Conservation (phyloP, 2,329 filamentous ascomycete species). For the Nannizzia gypsea region DNA sequence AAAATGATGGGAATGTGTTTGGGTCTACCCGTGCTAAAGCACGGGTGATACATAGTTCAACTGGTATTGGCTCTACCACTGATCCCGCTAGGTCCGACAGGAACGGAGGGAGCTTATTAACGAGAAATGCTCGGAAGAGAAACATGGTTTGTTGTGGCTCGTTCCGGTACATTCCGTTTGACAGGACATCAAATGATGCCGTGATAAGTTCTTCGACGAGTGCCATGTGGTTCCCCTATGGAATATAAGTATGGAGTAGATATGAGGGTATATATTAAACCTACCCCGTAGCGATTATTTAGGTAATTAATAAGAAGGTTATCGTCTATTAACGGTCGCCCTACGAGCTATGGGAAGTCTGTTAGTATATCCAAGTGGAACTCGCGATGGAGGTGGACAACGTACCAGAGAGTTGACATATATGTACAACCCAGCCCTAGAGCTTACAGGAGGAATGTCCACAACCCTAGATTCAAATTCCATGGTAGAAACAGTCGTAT, state of each 20-base stretch:
- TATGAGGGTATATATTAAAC: conserved; percentile 10
- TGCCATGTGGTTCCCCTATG: conserved; percentile 60
- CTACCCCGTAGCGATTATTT: conserved; percentile 69
- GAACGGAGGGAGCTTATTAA: conserved; percentile 57
- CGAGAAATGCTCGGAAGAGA: conserved; percentile 72
- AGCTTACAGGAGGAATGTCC: conserved; percentile 61
- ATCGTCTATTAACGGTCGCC: conserved; percentile 74
- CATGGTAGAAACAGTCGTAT: conserved; percentile 36
- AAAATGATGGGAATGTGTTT: conserved; percentile 52
- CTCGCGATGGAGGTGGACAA: conserved; percentile 8
- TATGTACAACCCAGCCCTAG: conserved; percentile 71
- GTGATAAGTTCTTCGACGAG: conserved; percentile 73
- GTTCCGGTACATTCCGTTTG: conserved; percentile 68
- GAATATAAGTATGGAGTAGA: conserved; percentile 1
- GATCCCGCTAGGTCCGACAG: conserved; percentile 46
- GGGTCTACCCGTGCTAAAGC: conserved; percentile 53
- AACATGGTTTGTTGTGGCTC: conserved; percentile 52
- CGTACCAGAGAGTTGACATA: conserved; percentile 71
- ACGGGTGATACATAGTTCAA: conserved; percentile 55
- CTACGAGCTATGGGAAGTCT: conserved; percentile 50
- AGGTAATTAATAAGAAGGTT: conserved; percentile 64
- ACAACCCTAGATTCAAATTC: conserved; percentile 44
- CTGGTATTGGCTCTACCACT: conserved; percentile 47
- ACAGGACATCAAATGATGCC: conserved; percentile 78
- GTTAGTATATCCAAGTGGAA: conserved; percentile 22